Evolutionary conservation across 176 grass and related monocot species (phyloP), one percentile per base, ranked within the genome.

Genomic region (Areca catechu): DNA sequence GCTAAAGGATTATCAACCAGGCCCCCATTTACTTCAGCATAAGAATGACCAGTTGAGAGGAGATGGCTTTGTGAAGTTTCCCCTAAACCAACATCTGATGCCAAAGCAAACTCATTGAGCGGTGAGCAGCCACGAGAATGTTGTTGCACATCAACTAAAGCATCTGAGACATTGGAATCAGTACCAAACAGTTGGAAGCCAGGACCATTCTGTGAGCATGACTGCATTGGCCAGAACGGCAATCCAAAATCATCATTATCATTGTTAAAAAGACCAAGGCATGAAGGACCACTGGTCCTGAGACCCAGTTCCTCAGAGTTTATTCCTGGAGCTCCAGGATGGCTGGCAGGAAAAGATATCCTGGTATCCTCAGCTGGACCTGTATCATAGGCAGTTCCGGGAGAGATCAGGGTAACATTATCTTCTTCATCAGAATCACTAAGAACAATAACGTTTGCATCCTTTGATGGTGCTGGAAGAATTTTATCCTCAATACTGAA

Each of bases 371-470:
- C 76, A 66, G 70, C 57, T 69, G 60, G 59, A 78, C 63, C 23
- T 27, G 67, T 47, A n/a, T 78, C 81, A 77, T 79, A 89, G 29
- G 63, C 54, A 54, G 54, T 24, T 50, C 62, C 66, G 0, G 60
- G 75, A 21, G 63, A 48, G 70, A 85, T 37, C 5, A 69, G 28
- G 5, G 37, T 15, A 21, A 74, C 20, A 28, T 91, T 85, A 60
- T 85, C 93, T 69, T 98, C 87, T 69, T 98, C 87, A 74, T 93
- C 94, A 67, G 94, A 93, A 70, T 98, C 94, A 62, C 84, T 93
- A 58, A 93, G 88, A 58, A 93, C 62, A 74, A 98, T 98, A 73
- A 98, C 76, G 64, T 74, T 67, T 56, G 70, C 21, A 50, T 53
- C 56, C 43, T 76, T 88, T 37, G 70, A 60, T 54, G 68, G 73